A percentile compares a stretch with the other conserved stretches of the same genome.
Evolutionary conservation across 2,329 filamentous ascomycete species (phyloP).

Genomic region (Waltergamsia citrina): DNA sequence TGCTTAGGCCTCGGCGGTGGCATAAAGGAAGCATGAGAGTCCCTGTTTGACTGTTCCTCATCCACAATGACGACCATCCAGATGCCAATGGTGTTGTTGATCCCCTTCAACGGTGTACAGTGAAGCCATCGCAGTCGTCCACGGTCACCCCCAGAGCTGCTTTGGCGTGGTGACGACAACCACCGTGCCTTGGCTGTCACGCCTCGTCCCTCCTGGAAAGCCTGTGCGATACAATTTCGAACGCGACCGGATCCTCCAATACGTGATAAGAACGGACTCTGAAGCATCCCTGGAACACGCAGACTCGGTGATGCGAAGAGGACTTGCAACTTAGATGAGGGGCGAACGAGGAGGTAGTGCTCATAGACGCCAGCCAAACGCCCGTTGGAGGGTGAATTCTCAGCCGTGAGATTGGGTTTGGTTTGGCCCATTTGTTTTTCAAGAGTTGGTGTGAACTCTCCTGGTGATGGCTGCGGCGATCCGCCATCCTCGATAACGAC

Average conservation of each 20-base stretch:
- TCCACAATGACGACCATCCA: constrained; percentile 74
- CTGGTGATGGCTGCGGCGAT: constrained; percentile 5
- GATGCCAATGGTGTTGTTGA: constrained; percentile 59
- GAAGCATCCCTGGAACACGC: constrained; percentile 57
- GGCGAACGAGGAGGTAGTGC: constrained; percentile 55
- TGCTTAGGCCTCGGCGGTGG: no score
- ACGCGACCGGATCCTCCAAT: constrained; percentile 40
- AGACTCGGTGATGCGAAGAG: constrained; percentile 61
- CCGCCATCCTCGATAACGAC: constrained; percentile 28
- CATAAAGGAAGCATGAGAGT: no score
- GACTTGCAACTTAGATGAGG: constrained; percentile 55
- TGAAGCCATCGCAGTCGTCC: constrained; percentile 67
- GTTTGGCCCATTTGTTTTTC: no score
- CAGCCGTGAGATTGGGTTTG: no score
- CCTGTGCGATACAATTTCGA: constrained; percentile 39
- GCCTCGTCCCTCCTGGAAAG: constrained; percentile 57
- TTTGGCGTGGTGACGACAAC: constrained; percentile 51
- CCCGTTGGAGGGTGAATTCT: constrained; percentile 10
- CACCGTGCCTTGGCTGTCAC: constrained; percentile 69
- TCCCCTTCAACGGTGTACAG: constrained; percentile 62
- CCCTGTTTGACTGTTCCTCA: no score
- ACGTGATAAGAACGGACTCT: constrained; percentile 45
- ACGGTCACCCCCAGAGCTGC: constrained; percentile 5
- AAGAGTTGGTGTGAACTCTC: no score
- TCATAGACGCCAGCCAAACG: constrained; percentile 28